Percentiles rank a stretch among this genome's conserved stretches.
phyloP scores from a whole-genome alignment of 2,329 filamentous ascomycete genomes.

The Cytospora piceae region DNA sequence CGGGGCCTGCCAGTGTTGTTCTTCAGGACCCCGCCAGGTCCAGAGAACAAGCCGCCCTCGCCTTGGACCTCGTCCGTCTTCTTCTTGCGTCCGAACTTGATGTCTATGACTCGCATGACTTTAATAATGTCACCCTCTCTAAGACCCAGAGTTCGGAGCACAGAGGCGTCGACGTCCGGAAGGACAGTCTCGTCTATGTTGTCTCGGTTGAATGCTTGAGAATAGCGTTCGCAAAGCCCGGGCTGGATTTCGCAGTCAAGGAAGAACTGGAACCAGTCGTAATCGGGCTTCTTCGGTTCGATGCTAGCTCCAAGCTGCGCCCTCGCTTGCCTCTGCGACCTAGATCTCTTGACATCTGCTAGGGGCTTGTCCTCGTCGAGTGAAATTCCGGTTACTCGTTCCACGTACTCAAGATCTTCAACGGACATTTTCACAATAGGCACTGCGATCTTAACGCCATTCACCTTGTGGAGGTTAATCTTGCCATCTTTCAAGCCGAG shows the following conservation, averaged over 20 bases:
- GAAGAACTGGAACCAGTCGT: conserved; percentile 99
- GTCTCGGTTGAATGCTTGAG: conserved; percentile 84
- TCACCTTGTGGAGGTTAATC: conserved; percentile 96
- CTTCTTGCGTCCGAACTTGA: conserved; percentile 72
- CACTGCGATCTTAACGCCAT: conserved; percentile 97
- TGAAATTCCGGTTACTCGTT: conserved; percentile 82
- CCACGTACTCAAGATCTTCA: conserved; percentile 93
- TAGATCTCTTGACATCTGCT: conserved; percentile 74
- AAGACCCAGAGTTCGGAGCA: conserved; percentile 85
- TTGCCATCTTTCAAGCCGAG: conserved; percentile 93
- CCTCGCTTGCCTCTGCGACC: conserved; percentile 31
- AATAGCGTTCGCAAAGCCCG: conserved; percentile 91
- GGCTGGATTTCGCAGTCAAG: conserved; percentile 88
- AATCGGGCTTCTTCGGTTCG: conserved; percentile 69
- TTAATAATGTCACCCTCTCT: conserved; percentile 97
- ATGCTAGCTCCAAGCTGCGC: conserved; percentile 64
- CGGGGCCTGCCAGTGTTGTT: conserved; percentile 95
- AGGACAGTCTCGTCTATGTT: conserved; percentile 95
- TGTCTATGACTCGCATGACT: conserved; percentile 87
- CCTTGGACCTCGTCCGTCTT: conserved; percentile 56
- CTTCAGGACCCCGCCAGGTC: conserved; percentile 83
- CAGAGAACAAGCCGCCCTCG: conserved; percentile 78
- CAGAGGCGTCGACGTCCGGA: conserved; percentile 82
- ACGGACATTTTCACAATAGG: conserved; percentile 94
- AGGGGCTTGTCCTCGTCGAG: conserved; percentile 94